These are phyloP conservation scores for Astrothelium subdiscretum DNA, from an alignment of 495 filamentous ascomycete genomes.

Conservation along the genomic window DNA sequence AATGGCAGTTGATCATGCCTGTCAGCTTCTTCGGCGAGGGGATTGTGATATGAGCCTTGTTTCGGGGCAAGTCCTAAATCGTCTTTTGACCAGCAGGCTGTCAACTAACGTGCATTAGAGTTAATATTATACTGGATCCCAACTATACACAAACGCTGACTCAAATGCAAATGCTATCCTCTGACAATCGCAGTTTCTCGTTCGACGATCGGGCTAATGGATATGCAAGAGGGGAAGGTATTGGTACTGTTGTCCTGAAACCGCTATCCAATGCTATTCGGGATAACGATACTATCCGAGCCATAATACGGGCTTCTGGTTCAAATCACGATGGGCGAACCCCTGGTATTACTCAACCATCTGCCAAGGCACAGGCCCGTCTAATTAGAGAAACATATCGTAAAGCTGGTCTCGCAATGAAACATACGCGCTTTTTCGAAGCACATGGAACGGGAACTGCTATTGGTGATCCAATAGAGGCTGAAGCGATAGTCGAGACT, in stretches of 20 bases:
- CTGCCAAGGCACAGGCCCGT: background rate
- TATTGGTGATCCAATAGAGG: conserved; percentile 5
- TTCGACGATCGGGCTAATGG: conserved; percentile 14
- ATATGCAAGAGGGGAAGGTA: conserved; percentile 30
- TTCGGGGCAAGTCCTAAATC: background rate
- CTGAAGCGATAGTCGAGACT: background rate
- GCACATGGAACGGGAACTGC: conserved; percentile 45
- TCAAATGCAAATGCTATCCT: conserved; percentile 9
- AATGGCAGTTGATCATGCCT: conserved; percentile 4
- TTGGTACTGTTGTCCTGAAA: conserved; percentile 29
- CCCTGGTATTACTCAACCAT: conserved; percentile 5
- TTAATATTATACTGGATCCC: conserved; percentile 12
- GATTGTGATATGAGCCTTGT: background rate
- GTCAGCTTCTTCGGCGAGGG: background rate
- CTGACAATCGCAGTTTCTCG: background rate
- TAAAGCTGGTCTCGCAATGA: conserved; percentile 21
- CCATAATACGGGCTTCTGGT: conserved; percentile 7
- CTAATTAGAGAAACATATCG: conserved; percentile 5
- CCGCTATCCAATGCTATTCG: conserved; percentile 25
- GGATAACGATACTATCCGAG: conserved; percentile 29
- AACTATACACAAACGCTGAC: conserved; percentile 12
- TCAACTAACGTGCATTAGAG: no score
- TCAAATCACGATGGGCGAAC: conserved; percentile 6
- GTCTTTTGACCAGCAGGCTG: no score
- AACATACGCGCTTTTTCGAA: conserved; percentile 24